Evolutionary conservation across 805 yeast genomes (phyloP), one percentile per base, ranked within the genome.

Genomic region (Tetrapisispora arboricola): DNA sequence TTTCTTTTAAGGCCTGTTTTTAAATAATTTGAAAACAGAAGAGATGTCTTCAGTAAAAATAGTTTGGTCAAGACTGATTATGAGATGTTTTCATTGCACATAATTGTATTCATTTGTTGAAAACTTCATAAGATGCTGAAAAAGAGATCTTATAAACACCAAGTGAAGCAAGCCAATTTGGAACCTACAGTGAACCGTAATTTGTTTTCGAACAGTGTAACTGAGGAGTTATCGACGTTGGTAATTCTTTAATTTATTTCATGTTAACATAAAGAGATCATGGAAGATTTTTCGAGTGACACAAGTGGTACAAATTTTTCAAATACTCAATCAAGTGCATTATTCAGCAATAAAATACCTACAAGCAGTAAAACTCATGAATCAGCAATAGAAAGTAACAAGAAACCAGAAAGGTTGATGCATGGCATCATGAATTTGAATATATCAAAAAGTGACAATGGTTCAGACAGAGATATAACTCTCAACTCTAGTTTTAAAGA

Each of bases 401-500:
- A 21, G 7, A 30, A 24, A 31, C 21, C 21, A 6, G 24, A 18
- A 20, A 22, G 35, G 29, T 22, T 30, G 13, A 35, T 35, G 12
- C 38, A 27, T 13, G 38, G 38, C 9, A 18, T 25, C 6, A 18
- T 13, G 16, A 15, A 21, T 21, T 32, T 32, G 19, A 28, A 36
- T 21, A 12, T 26, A 16, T 6, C 19, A 5, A 34, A 19, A 3
- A 24, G 12, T 11, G 13, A 25, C 13, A 11, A 11, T 1, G 10
- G 28, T 40, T 20, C 3, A 15, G 13, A 11, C 2, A 21, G 2
- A 7, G 34, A 19, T 1, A 28, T n/a, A 10, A 19, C 15, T 17
- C 24, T 8, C 20, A 32, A 30, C 18, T 22, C 24, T 11, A 39
- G 32, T 13, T 42, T 38, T 26, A 56, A 46, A 18, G 42, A 42